These are phyloP conservation scores for Angomonas ambiguus DNA, from an alignment of 208 protist species.

Conservation along the genomic window DNA sequence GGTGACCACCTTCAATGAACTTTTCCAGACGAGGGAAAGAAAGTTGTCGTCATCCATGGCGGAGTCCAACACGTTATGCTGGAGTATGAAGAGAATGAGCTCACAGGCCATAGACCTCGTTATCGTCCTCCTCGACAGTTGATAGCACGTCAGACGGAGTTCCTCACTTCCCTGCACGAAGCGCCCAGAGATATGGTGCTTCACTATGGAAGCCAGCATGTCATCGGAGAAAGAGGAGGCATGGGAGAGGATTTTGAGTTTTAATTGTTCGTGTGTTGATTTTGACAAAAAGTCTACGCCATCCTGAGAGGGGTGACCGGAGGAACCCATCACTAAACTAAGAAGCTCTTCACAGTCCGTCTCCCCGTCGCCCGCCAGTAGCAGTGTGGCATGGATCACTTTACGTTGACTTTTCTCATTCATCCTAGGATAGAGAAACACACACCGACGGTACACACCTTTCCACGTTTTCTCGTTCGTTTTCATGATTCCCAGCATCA, in stretches of 20 bases:
- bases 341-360: conserved; percentile 28
- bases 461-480: conserved; percentile 39
- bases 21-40: background rate
- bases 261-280: background rate
- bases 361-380: conserved; percentile 18
- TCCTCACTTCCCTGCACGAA: background rate
- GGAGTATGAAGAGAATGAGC: background rate
- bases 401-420: conserved; percentile 30
- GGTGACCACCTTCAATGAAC: background rate
- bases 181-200: background rate
- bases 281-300: background rate
- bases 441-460: conserved; percentile 37
- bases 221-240: background rate
- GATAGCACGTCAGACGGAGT: background rate
- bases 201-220: background rate
- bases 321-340: background rate
- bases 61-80: background rate
- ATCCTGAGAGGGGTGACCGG: background rate
- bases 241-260: background rate
- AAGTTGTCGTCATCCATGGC: background rate
- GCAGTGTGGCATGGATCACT: conserved; percentile 46
- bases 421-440: conserved; percentile 34
- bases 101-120: background rate
- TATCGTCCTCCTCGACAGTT: background rate
- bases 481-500: conserved; percentile 22